Conservation (phyloP, 305 asterid genomes). For the Petunia hybrid region DNA sequence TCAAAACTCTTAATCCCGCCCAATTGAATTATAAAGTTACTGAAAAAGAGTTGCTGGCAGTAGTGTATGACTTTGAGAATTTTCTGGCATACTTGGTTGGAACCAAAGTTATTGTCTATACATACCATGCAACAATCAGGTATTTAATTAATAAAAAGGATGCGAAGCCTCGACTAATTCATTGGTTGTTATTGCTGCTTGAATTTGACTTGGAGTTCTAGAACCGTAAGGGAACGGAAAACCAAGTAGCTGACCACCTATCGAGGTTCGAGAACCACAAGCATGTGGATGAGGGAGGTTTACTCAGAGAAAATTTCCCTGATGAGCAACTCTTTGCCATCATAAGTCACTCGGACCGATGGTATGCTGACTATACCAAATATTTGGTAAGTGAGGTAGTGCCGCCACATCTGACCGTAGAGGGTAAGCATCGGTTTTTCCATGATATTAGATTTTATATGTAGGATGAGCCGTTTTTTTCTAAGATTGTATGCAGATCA, state of each 20-base stretch:
- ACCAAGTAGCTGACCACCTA: conserved; percentile 8
- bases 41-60: neutral
- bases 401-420: neutral
- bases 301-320: neutral
- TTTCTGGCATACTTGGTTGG: neutral
- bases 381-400: neutral
- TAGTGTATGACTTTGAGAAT: neutral
- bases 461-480: neutral
- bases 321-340: neutral
- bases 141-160: neutral
- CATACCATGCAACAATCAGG: neutral
- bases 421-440: neutral
- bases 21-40: neutral
- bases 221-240: neutral
- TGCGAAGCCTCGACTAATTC: neutral
- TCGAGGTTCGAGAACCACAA: neutral
- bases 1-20: neutral
- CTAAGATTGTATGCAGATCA: neutral
- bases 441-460: neutral
- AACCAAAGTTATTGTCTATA: neutral
- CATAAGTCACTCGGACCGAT: neutral
- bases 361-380: neutral
- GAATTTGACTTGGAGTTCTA: neutral
- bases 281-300: neutral
- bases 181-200: neutral